A percentile compares a stretch with the other conserved stretches of the same genome.
phyloP scores from a whole-genome alignment of 2,329 filamentous ascomycete genomes.

The Colletotrichum viniferum region DNA sequence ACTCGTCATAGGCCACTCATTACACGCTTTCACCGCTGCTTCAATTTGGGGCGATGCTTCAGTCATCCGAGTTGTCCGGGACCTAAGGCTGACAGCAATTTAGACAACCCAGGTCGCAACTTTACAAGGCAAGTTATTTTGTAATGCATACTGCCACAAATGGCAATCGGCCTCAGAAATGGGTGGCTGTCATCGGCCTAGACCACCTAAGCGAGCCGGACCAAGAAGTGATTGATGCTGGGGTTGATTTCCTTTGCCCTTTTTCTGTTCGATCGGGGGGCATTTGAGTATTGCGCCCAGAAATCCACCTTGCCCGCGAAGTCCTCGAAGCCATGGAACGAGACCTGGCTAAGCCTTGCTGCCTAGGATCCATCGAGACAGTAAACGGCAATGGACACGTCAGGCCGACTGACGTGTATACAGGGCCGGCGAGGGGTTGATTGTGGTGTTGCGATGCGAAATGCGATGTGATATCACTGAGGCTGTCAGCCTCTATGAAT shows the following conservation, averaged over 20 bases:
- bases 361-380: neutral
- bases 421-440: neutral
- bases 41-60: neutral
- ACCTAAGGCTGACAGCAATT: neutral
- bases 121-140: neutral
- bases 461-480: neutral
- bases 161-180: neutral
- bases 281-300: neutral
- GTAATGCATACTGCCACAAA: neutral
- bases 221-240: neutral
- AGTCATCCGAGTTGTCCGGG: neutral
- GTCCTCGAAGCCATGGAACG: neutral
- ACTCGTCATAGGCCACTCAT: neutral
- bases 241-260: neutral
- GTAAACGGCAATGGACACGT: neutral
- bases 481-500: neutral
- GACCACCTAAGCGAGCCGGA: neutral
- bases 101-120: neutral
- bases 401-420: conserved; percentile 6
- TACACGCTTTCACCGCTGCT: conserved; percentile 15
- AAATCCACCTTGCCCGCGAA: neutral
- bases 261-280: neutral
- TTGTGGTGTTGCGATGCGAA: neutral
- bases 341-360: neutral
- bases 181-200: neutral